Evolutionary conservation across 352 stramenopile species (phyloP), one percentile per base, ranked within the genome.

Genomic region (Peronosclerospora sorghi): DNA sequence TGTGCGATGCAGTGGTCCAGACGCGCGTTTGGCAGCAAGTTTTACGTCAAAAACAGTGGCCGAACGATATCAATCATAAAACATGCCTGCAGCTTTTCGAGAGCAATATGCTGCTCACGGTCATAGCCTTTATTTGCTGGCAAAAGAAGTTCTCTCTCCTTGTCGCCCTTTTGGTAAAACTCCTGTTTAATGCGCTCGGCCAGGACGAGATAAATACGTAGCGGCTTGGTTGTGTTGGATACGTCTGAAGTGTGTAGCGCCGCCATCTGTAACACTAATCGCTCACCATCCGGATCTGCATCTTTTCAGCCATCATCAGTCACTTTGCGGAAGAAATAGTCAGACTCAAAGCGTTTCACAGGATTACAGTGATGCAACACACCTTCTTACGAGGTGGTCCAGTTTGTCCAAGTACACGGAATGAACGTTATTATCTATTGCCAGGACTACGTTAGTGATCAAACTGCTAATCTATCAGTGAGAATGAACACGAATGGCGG

Each of bases 131-230:
- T 83, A 54, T 72, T 96, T 23, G 96, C 62, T 2, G 79, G 66
- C 12, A 97, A 47, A 19, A 81, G 58, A 1, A 95, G 44, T 48
- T 84, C 63, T 34, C 86, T 86, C 53, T 98, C 94, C 48, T 90
- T 87, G 59, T 98, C 93, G 19, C 94, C 94, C 66, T 98, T 92
- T 27, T 81, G 56, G 49, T 95, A 97, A 50, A 97, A 97, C 62
- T 98, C 94, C 37, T 85, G 52, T 43, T 86, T 75, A 43, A 97
- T 94, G 26, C 83, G 75, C 45, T 94, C 77, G 1, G 83, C 65
- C 93, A 91, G 98, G 32, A 80, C 67, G 39, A 77, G 68, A 43
- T 81, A 86, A 14, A 93, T 56, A 4, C 49, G 51, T 51, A 79
- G 70, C 14, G 82, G 56, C 63, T 95, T 95, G 39, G 81, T 73